Evolutionary conservation across 2,329 filamentous ascomycete genomes (phyloP).

Genomic region (Colletotrichum camelliae): DNA sequence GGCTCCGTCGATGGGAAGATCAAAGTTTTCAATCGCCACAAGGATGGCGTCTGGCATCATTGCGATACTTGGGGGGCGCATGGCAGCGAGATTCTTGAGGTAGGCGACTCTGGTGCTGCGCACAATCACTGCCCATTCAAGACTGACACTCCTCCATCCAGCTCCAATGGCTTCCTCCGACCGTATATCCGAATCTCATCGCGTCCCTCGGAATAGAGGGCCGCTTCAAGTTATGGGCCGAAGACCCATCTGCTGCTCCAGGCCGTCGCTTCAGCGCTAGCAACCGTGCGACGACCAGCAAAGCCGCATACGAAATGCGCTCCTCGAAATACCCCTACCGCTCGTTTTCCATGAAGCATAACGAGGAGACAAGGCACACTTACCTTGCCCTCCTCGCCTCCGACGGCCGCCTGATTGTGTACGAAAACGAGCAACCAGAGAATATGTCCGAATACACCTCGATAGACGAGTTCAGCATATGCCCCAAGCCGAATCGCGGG

Average conservation of each 20-base stretch:
- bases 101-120: slow-evolving; percentile 43
- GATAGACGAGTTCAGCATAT: slow-evolving; percentile 79
- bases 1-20: slow-evolving; percentile 92
- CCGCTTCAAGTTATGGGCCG: slow-evolving; percentile 89
- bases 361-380: slow-evolving; percentile 80
- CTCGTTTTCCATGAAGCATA: slow-evolving; percentile 84
- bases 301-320: slow-evolving; percentile 60
- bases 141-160: slow-evolving; percentile 38
- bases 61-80: slow-evolving; percentile 91
- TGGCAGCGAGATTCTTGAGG: slow-evolving; percentile 87
- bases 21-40: slow-evolving; percentile 87
- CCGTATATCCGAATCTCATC: slow-evolving; percentile 83
- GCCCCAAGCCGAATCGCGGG: slow-evolving; percentile 72
- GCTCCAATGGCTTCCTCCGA: slow-evolving; percentile 94
- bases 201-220: slow-evolving; percentile 90
- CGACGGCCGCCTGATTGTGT: slow-evolving; percentile 79
- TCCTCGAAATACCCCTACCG: slow-evolving; percentile 72
- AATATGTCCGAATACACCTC: slow-evolving; percentile 77
- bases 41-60: slow-evolving; percentile 77
- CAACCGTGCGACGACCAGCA: slow-evolving; percentile 40
- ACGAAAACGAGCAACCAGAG: slow-evolving; percentile 86
- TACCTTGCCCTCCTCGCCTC: slow-evolving; percentile 85
- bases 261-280: slow-evolving; percentile 82
- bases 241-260: slow-evolving; percentile 81
- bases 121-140: background rate